Evolutionary conservation across 306 rosid species (phyloP), one percentile per base, ranked within the genome.

Genomic region (Luffa acutangula): DNA sequence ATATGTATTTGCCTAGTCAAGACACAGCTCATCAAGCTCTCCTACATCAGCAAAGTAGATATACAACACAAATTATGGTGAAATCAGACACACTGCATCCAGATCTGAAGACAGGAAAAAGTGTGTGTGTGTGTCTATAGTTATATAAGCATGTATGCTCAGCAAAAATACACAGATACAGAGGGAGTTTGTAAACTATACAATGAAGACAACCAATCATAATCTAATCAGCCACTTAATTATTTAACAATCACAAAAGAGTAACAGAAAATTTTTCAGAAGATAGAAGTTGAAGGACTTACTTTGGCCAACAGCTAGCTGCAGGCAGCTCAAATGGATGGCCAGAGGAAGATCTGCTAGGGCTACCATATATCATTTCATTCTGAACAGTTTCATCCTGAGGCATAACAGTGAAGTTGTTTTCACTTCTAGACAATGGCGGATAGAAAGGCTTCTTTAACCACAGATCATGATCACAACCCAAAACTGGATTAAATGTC

Each of bases 381-480:
- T 81, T 90, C 81, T 87, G 93, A 46, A 84, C 54, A 77, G 86
- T 75, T 82, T 73, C 93, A 51, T 91, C 97, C 75, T 83, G 91
- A 85, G 92, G 84, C 80, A 72, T 84, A 85, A 81, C 79, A 69
- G 78, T 54, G 81, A 75, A 81, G 62, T 62, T 82, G 76, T 58
- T 85, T 79, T 85, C 92, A 48, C 90, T 82, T 15, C 87, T 80
- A 65, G 96, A 86, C 82, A 95, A 80, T 31, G 99, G 93, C 45
- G 97, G 99, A 85, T 89, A 90, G 63, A 87, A 85, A 65, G 87
- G 79, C 53, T 79, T 89, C 81, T 89, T 95, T 46, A 75, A 83
- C 99, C 99, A 96, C 46, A 93, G 98, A 85, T 91, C 97, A 82
- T 87, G 85, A 76, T 88, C 91, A 81, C 85, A 87, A 76, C 88